Percentiles rank a stretch among this genome's conserved stretches.
These are phyloP conservation scores for Calonectria naviculata DNA, from an alignment of 2,329 filamentous ascomycete genomes.

Conservation along the genomic window DNA sequence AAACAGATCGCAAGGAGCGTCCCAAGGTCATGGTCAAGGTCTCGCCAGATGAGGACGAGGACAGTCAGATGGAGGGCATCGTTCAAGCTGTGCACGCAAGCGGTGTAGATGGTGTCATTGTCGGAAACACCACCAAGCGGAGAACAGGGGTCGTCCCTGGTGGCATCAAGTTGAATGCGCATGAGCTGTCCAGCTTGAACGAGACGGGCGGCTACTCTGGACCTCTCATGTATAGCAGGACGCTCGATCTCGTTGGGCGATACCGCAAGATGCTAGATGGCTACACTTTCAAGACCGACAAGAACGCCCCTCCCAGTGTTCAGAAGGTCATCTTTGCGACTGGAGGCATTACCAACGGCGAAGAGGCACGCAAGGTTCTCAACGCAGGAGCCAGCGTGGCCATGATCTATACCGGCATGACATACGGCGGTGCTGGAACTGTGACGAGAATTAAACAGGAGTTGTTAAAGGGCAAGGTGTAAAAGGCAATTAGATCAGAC, in stretches of 20 bases:
- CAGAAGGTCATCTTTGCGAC: constrained; percentile 92
- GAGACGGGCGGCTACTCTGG: constrained; percentile 93
- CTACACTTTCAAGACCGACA: constrained; percentile 45
- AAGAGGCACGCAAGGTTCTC: constrained; percentile 83
- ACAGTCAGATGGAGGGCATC: constrained; percentile 87
- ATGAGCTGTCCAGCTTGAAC: constrained; percentile 75
- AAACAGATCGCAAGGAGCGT: constrained; percentile 75
- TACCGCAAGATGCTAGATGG: constrained; percentile 79
- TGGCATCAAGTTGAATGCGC: constrained; percentile 70
- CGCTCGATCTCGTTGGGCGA: constrained; percentile 79
- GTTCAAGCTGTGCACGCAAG: constrained; percentile 85
- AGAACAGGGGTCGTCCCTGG: constrained; percentile 77
- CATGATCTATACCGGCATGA: constrained; percentile 86
- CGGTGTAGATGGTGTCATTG: constrained; percentile 94
- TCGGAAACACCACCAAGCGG: constrained; percentile 95
- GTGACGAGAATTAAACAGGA: constrained; percentile 74
- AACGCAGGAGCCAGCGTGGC: constrained; percentile 91
- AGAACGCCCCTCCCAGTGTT: constrained; percentile 47
- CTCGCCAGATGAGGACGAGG: constrained; percentile 91
- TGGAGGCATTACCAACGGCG: constrained; percentile 90
- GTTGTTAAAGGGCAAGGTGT: constrained; percentile 60
- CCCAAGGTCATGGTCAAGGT: constrained; percentile 94
- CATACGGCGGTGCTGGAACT: constrained; percentile 73
- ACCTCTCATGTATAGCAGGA: constrained; percentile 86
- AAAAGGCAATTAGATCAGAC: constrained; percentile 24